Evolutionary conservation across 306 rosid species (phyloP), one percentile per base, ranked within the genome.

Genomic region (Dalbergia cultrata): DNA sequence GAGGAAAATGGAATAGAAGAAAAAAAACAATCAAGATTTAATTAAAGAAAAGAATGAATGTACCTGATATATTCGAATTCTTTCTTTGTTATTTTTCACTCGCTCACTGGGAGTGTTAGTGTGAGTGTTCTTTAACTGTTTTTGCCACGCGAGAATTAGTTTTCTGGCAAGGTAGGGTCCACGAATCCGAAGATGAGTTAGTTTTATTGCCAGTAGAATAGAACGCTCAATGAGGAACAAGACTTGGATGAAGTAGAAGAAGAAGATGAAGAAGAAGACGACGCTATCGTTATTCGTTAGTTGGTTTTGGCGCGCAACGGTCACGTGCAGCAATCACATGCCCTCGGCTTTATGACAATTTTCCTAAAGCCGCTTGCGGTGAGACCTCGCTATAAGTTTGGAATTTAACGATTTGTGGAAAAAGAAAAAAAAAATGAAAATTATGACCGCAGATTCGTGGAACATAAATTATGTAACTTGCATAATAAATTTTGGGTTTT

Each of bases 281-380:
- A 43, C 6, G 60, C 10, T 54, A 17, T 17, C 26, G 60, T 54
- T 54, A n/a, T 52, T 54, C 26, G 81, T 54, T 69, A 37, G 81
- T 62, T 80, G 10, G 12, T 74, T 85, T 70, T 82, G 72, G 84
- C 89, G 89, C 84, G 82, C 41, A 72, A 77, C 22, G 34, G 44
- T 2, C 17, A 57, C 50, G 62, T 45, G 76, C 39, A 5, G n/a
- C 35, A 53, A 33, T 13, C 59, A 11, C 68, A 26, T 41, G 75
- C 69, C 35, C 34, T 37, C 10, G 75, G 8, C 19, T 54, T 66
- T 7, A 10, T 56, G 6, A 12, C 9, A 26, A 34, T 35, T 72
- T 44, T 77, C 18, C 1, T 21, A 41, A 26, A 26, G 31, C 31
- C 2, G 31, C 2, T 1, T 1, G 12, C 10, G 1, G 45, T 0